Base-by-base conservation (phyloP, 352 stramenopile species). In the Pythium chondricola region DNA sequence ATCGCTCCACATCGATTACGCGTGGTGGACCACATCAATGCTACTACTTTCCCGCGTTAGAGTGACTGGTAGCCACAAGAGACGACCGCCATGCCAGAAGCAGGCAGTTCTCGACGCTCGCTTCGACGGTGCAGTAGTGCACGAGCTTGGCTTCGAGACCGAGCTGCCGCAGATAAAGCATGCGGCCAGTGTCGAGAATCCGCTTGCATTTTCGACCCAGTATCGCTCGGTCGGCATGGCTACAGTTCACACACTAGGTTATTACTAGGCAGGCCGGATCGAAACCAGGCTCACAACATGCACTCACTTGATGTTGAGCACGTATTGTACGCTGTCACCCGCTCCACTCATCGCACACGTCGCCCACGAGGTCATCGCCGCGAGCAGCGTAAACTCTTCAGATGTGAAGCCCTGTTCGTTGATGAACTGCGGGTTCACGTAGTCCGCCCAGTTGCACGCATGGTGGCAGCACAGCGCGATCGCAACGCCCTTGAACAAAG, bases 391-490 rank as follows among this genome's bases (percentile, higher is more conserved):
- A 35, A 92, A 92, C 22, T 92, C 80, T 1, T 70, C 27, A 0
- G 58, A 39, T n/a, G 55, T 58, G 32, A 90, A 88, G 1, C 71
- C 76, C 38, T 86, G 67, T 1, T 56, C 44, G 20, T 68, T 16
- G 32, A 90, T 82, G 46, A 82, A 90, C 14, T 52, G 46, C 1
- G 78, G 76, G 32, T 74, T 81, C 24, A 83, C 65, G 50, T 93
- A 93, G 56, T 93, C 81, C 14, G 71, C 66, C 71, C 74, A 93
- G 2, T 40, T 47, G 36, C 81, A 93, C 20, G 75, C 76, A 31
- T 93, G 78, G 56, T 93, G 81, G 41, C 81, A 93, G 57, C 81
- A 93, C 20, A 93, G 62, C 14, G 81, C 81, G 46, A 90, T 70
- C 4, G 76, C 72, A 29, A 91, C 63, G 5, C 79, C 79, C 26